A percentile compares a stretch with the other conserved stretches of the same genome.
Evolutionary conservation across 2,329 filamentous ascomycete genomes (phyloP).

Genomic region (Fusarium cyanostomum): DNA sequence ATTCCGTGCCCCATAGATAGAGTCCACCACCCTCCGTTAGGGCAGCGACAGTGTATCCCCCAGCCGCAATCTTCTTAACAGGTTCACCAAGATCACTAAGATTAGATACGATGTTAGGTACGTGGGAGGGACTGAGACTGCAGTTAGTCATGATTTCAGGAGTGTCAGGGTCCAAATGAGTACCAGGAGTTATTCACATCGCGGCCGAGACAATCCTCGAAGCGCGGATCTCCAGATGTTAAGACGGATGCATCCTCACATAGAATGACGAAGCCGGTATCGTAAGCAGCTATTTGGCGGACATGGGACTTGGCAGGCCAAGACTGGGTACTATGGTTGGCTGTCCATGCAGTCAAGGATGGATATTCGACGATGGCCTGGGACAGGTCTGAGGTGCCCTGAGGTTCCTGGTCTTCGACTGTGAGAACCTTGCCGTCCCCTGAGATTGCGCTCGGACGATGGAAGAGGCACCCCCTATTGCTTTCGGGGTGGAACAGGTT

Average conservation of each 20-base stretch:
- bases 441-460: conserved; percentile 24
- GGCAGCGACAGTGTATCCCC: conserved; percentile 67
- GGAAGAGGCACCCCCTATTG: neutral
- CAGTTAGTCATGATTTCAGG: conserved; percentile 10
- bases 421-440: conserved; percentile 27
- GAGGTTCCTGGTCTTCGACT: neutral
- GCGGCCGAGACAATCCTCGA: conserved; percentile 65
- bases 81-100: conserved; percentile 61
- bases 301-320: conserved; percentile 44
- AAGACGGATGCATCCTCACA: conserved; percentile 56
- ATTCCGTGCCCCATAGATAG: conserved; percentile 67
- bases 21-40: conserved; percentile 66
- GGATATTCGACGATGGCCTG: conserved; percentile 34
- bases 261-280: conserved; percentile 60
- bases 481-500: neutral
- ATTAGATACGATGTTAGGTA: conserved; percentile 58
- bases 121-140: conserved; percentile 54
- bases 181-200: conserved; percentile 52
- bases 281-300: conserved; percentile 57
- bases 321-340: neutral
- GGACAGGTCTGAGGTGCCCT: neutral
- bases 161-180: neutral
- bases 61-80: conserved; percentile 63
- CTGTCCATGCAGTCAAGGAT: conserved; percentile 33
- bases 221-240: conserved; percentile 68